phyloP scores from a whole-genome alignment of 2,329 filamentous ascomycete genomes.

The Pseudomassariella vexata region DNA sequence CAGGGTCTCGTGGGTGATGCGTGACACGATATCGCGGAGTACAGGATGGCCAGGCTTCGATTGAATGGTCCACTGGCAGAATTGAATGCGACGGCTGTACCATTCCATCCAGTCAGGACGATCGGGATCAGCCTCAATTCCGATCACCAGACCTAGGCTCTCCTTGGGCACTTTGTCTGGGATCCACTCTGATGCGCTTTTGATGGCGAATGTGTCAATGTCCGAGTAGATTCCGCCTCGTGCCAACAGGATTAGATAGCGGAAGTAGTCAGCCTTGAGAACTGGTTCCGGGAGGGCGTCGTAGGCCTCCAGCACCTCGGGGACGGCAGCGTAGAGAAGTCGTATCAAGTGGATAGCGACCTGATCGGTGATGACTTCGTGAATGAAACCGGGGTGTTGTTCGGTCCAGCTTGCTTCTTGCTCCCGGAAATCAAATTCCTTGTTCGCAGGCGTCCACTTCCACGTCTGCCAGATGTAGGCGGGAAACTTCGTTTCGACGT shows the following conservation, averaged over 20 bases:
- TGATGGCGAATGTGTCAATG: constrained; percentile 85
- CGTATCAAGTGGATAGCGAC: constrained; percentile 76
- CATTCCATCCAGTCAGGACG: constrained; percentile 87
- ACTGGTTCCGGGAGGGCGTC: constrained; percentile 66
- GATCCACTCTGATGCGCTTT: constrained; percentile 82
- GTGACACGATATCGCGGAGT: constrained; percentile 78
- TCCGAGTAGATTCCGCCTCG: constrained; percentile 71
- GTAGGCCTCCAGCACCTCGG: constrained; percentile 75
- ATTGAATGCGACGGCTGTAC: constrained; percentile 95
- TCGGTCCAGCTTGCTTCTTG: constrained; percentile 87
- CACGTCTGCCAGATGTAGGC: constrained; percentile 99
- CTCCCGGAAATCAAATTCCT: constrained; percentile 73
- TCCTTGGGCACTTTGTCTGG: constrained; percentile 70
- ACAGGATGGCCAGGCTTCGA: constrained; percentile 91
- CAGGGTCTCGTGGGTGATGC: constrained; percentile 79
- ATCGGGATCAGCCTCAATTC: constrained; percentile 95
- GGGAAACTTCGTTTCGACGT: constrained; percentile 81
- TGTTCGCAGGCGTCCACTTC: constrained; percentile 77
- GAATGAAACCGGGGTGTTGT: constrained; percentile 83
- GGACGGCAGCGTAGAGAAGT: constrained; percentile 79
- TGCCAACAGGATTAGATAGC: constrained; percentile 62
- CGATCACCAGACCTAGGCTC: constrained; percentile 79
- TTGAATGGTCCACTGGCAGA: constrained; percentile 99
- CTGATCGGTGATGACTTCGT: constrained; percentile 93
- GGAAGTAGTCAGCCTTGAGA: constrained; percentile 74